phyloP scores from a whole-genome alignment of 2,329 filamentous ascomycete genomes.

The Thielaviopsis ethacetica region DNA sequence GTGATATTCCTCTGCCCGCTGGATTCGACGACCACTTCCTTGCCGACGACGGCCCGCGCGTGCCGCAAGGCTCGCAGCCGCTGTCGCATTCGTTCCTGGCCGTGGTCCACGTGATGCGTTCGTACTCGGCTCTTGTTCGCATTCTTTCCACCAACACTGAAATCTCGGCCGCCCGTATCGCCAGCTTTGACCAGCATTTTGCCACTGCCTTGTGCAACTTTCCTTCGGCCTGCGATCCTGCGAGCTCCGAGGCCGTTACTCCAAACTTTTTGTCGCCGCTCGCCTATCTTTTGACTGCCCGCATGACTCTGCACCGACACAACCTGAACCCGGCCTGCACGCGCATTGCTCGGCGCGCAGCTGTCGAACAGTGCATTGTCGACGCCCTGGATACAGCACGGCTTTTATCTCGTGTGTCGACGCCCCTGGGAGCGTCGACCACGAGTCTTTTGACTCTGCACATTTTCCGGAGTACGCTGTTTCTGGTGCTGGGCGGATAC shows the following conservation, averaged over 20 bases:
- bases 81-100: constrained; percentile 58
- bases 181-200: constrained; percentile 72
- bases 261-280: constrained; percentile 60
- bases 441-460: constrained; percentile 67
- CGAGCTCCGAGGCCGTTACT: constrained; percentile 51
- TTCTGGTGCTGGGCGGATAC: constrained; percentile 60
- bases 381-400: constrained; percentile 65
- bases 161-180: constrained; percentile 50
- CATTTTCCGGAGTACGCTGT: constrained; percentile 71
- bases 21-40: constrained; percentile 69
- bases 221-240: constrained; percentile 55
- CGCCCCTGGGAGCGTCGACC: constrained; percentile 47
- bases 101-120: constrained; percentile 65
- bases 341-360: constrained; percentile 46
- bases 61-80: constrained; percentile 34
- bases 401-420: constrained; percentile 50
- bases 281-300: constrained; percentile 63
- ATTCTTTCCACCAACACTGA: constrained; percentile 46
- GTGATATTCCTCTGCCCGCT: constrained; percentile 65
- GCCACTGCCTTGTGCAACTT: constrained; percentile 57
- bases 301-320: constrained; percentile 75
- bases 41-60: constrained; percentile 37
- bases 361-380: constrained; percentile 60
- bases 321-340: constrained; percentile 64
- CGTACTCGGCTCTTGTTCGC: constrained; percentile 57